Evolutionary conservation across 768 basidiomycete genomes (phyloP), one percentile per base, ranked within the genome.

Genomic region (Mycena pura): DNA sequence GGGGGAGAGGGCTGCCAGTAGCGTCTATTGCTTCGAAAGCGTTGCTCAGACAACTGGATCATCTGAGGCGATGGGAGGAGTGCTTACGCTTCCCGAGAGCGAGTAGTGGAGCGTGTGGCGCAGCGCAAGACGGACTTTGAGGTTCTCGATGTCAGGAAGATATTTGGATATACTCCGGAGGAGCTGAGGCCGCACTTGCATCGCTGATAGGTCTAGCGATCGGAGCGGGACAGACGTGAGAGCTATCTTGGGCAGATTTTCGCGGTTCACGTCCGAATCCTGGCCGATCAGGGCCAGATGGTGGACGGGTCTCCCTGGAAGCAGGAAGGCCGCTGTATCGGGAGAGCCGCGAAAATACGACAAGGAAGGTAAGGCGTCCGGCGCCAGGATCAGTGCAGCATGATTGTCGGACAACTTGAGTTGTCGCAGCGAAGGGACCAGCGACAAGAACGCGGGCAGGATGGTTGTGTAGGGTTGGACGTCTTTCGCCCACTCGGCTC

Each of bases 61-160:
- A 21, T 17, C 2, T 17, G 7, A 57, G 41, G 48, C 39, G 57
- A 50, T 29, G 62, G 43, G 62, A 57, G 32, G 31, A 34, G 21
- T 51, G 77, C 88, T 85, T 75, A 88, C 88, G 73, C 88, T 86
- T 49, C 87, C 88, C 22, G 84, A 82, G 58, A 88, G 78, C 22
- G 86, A 78, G 68, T 83, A 86, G 65, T 88, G 87, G 27, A 89
- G 78, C 8, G 87, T 88, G 68, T 89, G 87, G 34, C 87, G 76
- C 31, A 89, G 75, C 19, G 88, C 86, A 43, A 88, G 82, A 65
- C 79, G 79, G 38, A 89, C 78, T 57, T 80, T 80, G 68, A 89
- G 76, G 39, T 72, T 75, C 68, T 85, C 80, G 41, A 90, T 70
- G 46, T 76, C 75, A 46, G 78, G 74, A 46, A 89, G 76, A 69